phyloP scores from a whole-genome alignment of 352 stramenopile species.

The Phytophthora macrochlamydospora region DNA sequence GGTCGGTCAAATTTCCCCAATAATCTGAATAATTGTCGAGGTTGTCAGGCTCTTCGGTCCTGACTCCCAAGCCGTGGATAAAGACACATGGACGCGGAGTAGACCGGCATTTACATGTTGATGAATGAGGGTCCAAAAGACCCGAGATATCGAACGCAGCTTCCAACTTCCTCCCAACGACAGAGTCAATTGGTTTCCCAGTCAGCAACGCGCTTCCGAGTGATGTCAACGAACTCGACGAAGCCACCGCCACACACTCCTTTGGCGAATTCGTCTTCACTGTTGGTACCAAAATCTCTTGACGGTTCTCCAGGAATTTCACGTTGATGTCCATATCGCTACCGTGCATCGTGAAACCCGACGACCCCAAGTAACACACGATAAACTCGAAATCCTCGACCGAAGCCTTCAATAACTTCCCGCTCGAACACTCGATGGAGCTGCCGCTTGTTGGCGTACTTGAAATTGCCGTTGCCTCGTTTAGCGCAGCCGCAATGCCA shows the following conservation, averaged over 20 bases:
- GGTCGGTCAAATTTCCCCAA: slow-evolving; percentile 42
- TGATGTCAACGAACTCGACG: slow-evolving; percentile 15
- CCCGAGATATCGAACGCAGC: slow-evolving; percentile 12
- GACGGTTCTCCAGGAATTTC: slow-evolving; percentile 17
- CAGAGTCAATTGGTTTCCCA: slow-evolving; percentile 8
- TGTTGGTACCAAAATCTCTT: slow-evolving; percentile 19
- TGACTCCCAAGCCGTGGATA: slow-evolving; percentile 47
- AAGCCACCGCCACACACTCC: slow-evolving; percentile 17
- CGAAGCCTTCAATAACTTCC: slow-evolving; percentile 28
- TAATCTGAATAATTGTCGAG: slow-evolving; percentile 30
- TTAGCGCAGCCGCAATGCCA: slow-evolving; percentile 25
- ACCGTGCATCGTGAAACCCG: slow-evolving; percentile 32
- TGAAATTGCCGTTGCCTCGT: slow-evolving; percentile 16
- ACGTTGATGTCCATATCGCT: slow-evolving; percentile 39
- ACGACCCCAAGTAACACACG: slow-evolving; percentile 32
- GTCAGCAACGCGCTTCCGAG: slow-evolving; percentile 25
- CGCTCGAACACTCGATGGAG: slow-evolving; percentile 24
- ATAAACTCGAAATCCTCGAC: slow-evolving; percentile 44
- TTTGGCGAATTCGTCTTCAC: background rate
- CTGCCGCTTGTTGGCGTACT: slow-evolving; percentile 11
- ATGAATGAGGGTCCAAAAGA: background rate
- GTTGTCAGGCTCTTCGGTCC: slow-evolving; percentile 25
- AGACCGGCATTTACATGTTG: slow-evolving; percentile 18
- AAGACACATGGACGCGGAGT: slow-evolving; percentile 26
- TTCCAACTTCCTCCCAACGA: slow-evolving; percentile 10